A percentile compares a stretch with the other conserved stretches of the same genome.
phyloP scores from a whole-genome alignment of 75 land plant genomes.

The Adiantum capillusveneris region DNA sequence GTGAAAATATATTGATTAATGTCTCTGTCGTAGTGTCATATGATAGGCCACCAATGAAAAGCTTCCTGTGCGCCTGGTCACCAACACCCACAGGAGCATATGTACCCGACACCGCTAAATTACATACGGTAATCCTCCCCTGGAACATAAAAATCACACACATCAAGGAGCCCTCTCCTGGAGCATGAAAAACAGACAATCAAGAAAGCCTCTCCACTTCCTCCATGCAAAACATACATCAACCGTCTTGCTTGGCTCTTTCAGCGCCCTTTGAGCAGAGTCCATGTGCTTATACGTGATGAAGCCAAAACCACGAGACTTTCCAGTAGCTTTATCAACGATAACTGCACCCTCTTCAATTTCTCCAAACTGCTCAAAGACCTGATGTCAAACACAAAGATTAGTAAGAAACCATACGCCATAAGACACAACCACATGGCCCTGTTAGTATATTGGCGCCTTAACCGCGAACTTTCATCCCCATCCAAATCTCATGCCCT shows the following conservation, averaged over 20 bases:
- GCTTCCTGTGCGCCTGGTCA: constrained; percentile 66
- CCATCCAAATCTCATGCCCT: no score
- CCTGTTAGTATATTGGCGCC: no score
- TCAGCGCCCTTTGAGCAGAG: constrained; percentile 57
- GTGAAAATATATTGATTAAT: constrained; percentile 49
- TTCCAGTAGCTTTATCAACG: constrained; percentile 60
- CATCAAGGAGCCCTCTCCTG: no score
- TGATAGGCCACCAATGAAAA: constrained; percentile 68
- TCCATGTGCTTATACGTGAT: constrained; percentile 73
- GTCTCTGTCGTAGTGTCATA: constrained; percentile 58
- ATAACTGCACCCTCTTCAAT: constrained; percentile 80
- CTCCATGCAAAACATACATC: constrained; percentile 46
- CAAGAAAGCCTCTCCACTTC: no score
- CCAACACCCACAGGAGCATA: constrained; percentile 22
- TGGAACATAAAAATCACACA: no score
- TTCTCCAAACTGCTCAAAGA: constrained; percentile 59
- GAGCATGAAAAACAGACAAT: no score
- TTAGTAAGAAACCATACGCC: no score
- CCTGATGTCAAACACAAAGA: constrained; percentile 24
- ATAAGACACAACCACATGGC: no score
- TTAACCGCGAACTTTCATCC: no score
- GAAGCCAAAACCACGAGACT: constrained; percentile 75
- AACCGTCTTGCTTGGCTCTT: constrained; percentile 66
- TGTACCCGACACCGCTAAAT: constrained; percentile 53
- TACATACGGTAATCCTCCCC: constrained; percentile 74